Conservation (phyloP, 306 rosid genomes). For the Medicago ruthenica region DNA sequence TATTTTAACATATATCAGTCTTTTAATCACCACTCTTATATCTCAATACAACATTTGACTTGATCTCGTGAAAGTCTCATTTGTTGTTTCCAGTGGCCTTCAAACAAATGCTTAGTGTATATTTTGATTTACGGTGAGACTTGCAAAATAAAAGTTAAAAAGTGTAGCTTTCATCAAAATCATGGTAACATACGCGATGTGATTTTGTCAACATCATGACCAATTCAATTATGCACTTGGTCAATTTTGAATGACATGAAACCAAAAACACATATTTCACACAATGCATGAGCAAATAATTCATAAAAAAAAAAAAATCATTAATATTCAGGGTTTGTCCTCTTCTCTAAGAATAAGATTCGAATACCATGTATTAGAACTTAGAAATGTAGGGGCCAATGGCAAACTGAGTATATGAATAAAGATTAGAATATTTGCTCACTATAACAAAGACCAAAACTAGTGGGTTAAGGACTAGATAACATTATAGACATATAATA, state of each 20-base stretch:
- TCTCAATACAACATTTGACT: no score
- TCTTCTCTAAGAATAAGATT: slow-evolving; percentile 17
- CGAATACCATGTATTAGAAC: background rate
- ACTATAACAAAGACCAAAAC: slow-evolving; percentile 32
- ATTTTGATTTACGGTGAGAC: background rate
- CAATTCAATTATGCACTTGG: no score
- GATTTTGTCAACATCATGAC: background rate
- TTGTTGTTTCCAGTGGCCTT: no score
- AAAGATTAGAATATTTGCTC: background rate
- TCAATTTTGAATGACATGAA: background rate
- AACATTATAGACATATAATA: slow-evolving; percentile 37
- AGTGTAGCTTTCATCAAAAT: no score
- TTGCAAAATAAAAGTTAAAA: no score
- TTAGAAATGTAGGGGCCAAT: slow-evolving; percentile 22
- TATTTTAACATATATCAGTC: no score
- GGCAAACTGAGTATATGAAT: slow-evolving; percentile 24
- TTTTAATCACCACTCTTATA: no score
- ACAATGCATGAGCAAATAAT: background rate
- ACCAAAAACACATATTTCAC: background rate
- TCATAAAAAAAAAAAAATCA: background rate
- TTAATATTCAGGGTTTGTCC: background rate
- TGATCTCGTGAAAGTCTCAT: no score
- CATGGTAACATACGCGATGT: no score
- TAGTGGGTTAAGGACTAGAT: slow-evolving; percentile 41
- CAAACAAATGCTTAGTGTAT: no score